Evolutionary conservation across 129 eudicot species (phyloP).

Genomic region (Glebionis coronaria): DNA sequence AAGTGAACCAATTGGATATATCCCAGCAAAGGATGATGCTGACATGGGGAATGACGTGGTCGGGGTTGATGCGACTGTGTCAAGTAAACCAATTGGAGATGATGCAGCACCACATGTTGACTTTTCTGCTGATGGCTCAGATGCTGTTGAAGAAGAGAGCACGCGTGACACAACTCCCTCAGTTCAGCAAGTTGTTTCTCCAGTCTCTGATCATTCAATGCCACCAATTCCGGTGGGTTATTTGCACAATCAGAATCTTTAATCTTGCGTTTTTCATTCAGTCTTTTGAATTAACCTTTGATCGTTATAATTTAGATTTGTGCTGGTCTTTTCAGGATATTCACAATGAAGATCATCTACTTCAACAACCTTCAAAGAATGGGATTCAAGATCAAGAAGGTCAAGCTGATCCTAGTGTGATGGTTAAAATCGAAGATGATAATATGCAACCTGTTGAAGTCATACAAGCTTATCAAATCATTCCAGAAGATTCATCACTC

Average conservation of each 20-base stretch:
- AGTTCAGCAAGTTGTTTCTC: not conserved
- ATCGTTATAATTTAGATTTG: not conserved
- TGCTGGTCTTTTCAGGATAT: conserved; percentile 31
- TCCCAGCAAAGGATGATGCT: conserved; percentile 23
- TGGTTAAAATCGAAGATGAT: conserved; percentile 6
- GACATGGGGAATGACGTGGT: conserved; percentile 22
- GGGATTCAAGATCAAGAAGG: conserved; percentile 29
- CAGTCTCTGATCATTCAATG: conserved; percentile 19
- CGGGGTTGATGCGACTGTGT: conserved; percentile 13
- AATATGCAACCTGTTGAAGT: conserved; percentile 20
- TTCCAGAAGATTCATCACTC: conserved; percentile 13
- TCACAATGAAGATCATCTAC: conserved; percentile 17
- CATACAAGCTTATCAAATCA: conserved; percentile 10
- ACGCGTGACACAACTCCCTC: conserved; percentile 4
- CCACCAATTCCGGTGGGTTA: conserved; percentile 17
- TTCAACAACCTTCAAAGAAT: conserved; percentile 6
- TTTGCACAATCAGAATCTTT: not conserved
- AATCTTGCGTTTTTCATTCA: not conserved
- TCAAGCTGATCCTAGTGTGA: conserved; percentile 15
- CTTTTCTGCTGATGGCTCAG: not conserved
- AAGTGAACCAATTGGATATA: conserved; percentile 12
- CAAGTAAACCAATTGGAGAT: conserved; percentile 1
- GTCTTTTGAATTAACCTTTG: not conserved
- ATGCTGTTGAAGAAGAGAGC: conserved; percentile 8
- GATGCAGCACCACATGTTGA: conserved; percentile 8